Percentiles rank a stretch among this genome's conserved stretches.
Evolutionary conservation across 331 rosid species (phyloP).

Genomic region (Quercus phellos): DNA sequence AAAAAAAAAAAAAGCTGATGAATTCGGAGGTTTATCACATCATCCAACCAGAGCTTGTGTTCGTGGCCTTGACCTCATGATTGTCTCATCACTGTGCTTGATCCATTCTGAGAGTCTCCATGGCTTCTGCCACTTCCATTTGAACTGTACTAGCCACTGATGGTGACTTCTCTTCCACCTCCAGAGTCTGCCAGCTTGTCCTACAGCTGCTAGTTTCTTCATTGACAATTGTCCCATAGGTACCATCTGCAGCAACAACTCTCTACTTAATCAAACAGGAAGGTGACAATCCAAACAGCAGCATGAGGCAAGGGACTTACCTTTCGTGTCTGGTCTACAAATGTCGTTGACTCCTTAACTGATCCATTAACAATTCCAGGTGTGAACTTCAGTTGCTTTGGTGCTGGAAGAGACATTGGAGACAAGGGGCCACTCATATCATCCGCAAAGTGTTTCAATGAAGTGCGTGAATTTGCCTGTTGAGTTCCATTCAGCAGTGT

Average conservation of each 20-base stretch:
- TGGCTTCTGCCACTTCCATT: slow-evolving; percentile 93
- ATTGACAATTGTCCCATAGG: slow-evolving; percentile 65
- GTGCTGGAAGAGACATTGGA: slow-evolving; percentile 65
- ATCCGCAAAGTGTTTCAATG: slow-evolving; percentile 63
- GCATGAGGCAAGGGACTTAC: slow-evolving; percentile 27
- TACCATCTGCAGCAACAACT: slow-evolving; percentile 50
- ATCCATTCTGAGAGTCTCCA: slow-evolving; percentile 95
- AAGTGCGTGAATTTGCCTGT: slow-evolving; percentile 48
- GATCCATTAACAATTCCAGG: slow-evolving; percentile 72
- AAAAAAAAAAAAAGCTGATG: slow-evolving; percentile 4
- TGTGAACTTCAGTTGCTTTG: slow-evolving; percentile 79
- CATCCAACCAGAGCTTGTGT: slow-evolving; percentile 40
- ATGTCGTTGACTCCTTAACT: slow-evolving; percentile 37
- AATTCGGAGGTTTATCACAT: slow-evolving; percentile 22
- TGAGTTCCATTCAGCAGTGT: slow-evolving; percentile 20
- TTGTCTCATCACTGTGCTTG: slow-evolving; percentile 81
- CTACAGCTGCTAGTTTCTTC: slow-evolving; percentile 63
- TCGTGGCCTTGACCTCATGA: slow-evolving; percentile 64
- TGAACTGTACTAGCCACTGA: slow-evolving; percentile 87
- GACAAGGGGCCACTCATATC: slow-evolving; percentile 64
- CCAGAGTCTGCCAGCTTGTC: slow-evolving; percentile 81
- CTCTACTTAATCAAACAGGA: slow-evolving; percentile 11
- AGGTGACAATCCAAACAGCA: neutral
- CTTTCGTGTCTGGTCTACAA: slow-evolving; percentile 49
- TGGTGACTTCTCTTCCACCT: slow-evolving; percentile 92